Evolutionary conservation across 129 eudicot genomes (phyloP), one percentile per base, ranked within the genome.

Genomic region (Flaveria ramosissima): DNA sequence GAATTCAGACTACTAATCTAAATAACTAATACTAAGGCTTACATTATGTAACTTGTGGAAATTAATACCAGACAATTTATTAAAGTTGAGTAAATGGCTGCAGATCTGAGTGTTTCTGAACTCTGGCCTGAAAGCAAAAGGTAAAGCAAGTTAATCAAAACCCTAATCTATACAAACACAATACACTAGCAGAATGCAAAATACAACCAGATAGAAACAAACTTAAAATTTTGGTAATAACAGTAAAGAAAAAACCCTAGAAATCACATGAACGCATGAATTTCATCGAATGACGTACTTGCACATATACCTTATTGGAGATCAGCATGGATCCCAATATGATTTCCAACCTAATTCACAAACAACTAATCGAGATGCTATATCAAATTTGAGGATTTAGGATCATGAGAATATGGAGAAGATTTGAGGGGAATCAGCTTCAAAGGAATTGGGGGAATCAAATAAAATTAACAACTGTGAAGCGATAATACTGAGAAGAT

Each of bases 31-130:
- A 27, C 30, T 27, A 30, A 30, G 36, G 36, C 41, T 36, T 5
- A 36, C 41, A 36, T 36, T 36, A 36, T 36, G 41, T 36, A 36
- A 36, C 41, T 36, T 36, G 0, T 5, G 41, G 41, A 36, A 4
- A 53, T n/a, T 53, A 53, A 4, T 7, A 53, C 7, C 9, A 15
- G 17, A 68, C 9, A 53, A 47, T 72, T 6, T 19, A 52, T 27
- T 27, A 80, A 69, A 51, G 9, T 17, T 45, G 51, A 53, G 75
- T 9, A 23, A 24, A 68, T 64, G 65, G 41, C 75, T 77, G 83
- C 89, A 88, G 87, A 88, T 88, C 87, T 85, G 75, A 75, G 67
- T 61, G 72, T 75, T 65, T 39, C 77, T 27, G 30, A 27, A 27
- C 0, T 27, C 30, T 69, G 70, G 56, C 83, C 85, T 84, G 86